These are phyloP conservation scores for Salix suchowensis DNA, from an alignment of 345 rosid species.

Conservation along the genomic window DNA sequence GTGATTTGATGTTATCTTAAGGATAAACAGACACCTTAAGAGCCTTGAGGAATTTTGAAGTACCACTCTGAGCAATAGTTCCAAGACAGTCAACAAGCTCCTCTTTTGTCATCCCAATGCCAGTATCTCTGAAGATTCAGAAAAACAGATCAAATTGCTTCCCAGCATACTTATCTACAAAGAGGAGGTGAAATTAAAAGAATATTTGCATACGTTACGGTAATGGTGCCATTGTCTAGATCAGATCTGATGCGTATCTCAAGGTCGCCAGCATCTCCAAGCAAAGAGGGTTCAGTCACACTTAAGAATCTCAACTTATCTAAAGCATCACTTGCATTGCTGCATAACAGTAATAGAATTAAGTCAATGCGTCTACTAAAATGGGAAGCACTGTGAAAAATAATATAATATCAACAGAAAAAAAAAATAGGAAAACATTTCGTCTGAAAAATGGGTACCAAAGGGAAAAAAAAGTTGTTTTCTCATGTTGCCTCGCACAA, in stretches of 20 bases:
- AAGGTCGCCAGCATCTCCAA: conserved; percentile 82
- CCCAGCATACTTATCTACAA: neutral
- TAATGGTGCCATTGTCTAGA: conserved; percentile 81
- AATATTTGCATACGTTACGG: conserved; percentile 50
- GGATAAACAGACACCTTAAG: conserved; percentile 50
- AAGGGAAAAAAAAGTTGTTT: neutral
- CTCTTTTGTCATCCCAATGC: conserved; percentile 97
- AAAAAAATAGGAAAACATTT: neutral
- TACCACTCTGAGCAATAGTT: conserved; percentile 99
- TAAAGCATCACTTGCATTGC: conserved; percentile 98
- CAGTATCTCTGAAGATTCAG: conserved; percentile 66
- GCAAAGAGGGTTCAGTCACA: conserved; percentile 87
- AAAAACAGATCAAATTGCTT: neutral
- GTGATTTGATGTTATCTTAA: neutral
- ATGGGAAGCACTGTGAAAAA: neutral
- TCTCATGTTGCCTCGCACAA: neutral
- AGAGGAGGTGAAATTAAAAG: neutral
- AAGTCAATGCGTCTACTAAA: conserved; percentile 3
- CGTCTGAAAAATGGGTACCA: neutral
- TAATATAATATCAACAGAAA: neutral
- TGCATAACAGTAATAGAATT: conserved; percentile 29
- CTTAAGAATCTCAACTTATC: conserved; percentile 93
- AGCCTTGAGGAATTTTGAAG: conserved; percentile 91
- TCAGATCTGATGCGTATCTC: conserved; percentile 90
- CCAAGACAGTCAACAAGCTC: conserved; percentile 97